A percentile compares a stretch with the other conserved stretches of the same genome.
phyloP scores from a whole-genome alignment of 371 early-diverging fungal genomes.

The Mucor piriformis region DNA sequence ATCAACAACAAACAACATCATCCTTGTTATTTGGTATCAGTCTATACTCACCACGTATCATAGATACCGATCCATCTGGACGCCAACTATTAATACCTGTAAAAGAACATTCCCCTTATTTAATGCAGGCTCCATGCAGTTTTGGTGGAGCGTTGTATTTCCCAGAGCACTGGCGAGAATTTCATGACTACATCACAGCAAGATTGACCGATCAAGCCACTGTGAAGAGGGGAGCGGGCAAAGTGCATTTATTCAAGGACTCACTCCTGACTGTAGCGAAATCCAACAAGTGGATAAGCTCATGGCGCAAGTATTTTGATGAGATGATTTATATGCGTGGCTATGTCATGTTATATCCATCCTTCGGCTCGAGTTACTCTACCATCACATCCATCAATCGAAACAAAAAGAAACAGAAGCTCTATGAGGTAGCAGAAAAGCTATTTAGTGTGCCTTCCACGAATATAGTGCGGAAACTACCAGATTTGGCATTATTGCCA shows the following conservation, averaged over 20 bases:
- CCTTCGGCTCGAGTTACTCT: slow-evolving; percentile 11
- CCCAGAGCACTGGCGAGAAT: slow-evolving; percentile 71
- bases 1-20: slow-evolving; percentile 18
- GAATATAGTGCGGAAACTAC: slow-evolving; percentile 37
- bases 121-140: slow-evolving; percentile 55
- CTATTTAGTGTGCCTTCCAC: slow-evolving; percentile 55
- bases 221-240: slow-evolving; percentile 20
- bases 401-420: slow-evolving; percentile 32
- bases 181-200: slow-evolving; percentile 65
- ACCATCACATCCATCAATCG: slow-evolving; percentile 54
- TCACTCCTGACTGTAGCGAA: slow-evolving; percentile 19
- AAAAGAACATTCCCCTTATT: not conserved
- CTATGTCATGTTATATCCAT: slow-evolving; percentile 67
- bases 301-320: slow-evolving; percentile 67
- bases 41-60: slow-evolving; percentile 59
- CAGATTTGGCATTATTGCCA: slow-evolving; percentile 48
- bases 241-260: slow-evolving; percentile 11
- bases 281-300: slow-evolving; percentile 59
- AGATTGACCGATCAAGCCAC: slow-evolving; percentile 45
- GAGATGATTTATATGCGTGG: slow-evolving; percentile 65
- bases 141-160: slow-evolving; percentile 64
- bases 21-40: slow-evolving; percentile 58
- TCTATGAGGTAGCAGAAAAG: not conserved
- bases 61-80: slow-evolving; percentile 41
- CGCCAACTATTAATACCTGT: slow-evolving; percentile 6